These are phyloP conservation scores for Wallacemonas sp. DNA, from an alignment of 208 protist genomes.

Conservation along the genomic window DNA sequence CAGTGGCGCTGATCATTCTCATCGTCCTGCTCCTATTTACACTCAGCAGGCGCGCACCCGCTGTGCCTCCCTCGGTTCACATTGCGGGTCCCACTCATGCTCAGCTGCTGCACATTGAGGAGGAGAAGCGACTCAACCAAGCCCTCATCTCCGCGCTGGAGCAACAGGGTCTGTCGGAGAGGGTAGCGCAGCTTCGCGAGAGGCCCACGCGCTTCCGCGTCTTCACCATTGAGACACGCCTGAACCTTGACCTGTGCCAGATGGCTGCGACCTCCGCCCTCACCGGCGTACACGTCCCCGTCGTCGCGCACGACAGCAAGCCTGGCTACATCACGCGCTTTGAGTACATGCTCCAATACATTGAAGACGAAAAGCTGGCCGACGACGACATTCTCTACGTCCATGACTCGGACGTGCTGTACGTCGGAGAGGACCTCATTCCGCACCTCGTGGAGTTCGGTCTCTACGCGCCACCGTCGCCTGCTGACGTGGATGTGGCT, in stretches of 20 bases:
- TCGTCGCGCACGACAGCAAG: conserved; percentile 2
- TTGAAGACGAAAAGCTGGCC: not conserved
- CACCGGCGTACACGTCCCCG: conserved; percentile 5
- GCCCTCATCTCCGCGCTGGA: not conserved
- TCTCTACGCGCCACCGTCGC: conserved; percentile 1
- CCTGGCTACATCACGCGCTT: conserved; percentile 5
- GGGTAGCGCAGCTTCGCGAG: not conserved
- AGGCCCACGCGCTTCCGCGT: not conserved
- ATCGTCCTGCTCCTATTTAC: not conserved
- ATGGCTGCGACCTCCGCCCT: not conserved
- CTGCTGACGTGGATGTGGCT: not conserved
- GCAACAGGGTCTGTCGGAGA: not conserved
- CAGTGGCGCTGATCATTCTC: no score
- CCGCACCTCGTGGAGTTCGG: conserved; percentile 1
- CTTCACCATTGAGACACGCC: conserved; percentile 1
- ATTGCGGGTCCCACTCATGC: not conserved
- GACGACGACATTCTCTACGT: conserved; percentile 9
- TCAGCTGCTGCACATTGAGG: not conserved
- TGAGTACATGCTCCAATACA: conserved; percentile 7
- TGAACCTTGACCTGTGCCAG: conserved; percentile 9
- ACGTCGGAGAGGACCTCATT: not conserved
- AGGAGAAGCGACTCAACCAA: not conserved
- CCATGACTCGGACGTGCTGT: conserved; percentile 2
- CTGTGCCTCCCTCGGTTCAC: not conserved
- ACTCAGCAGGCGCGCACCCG: not conserved